Conservation (phyloP, 495 filamentous ascomycete genomes). For the Podospora conica region DNA sequence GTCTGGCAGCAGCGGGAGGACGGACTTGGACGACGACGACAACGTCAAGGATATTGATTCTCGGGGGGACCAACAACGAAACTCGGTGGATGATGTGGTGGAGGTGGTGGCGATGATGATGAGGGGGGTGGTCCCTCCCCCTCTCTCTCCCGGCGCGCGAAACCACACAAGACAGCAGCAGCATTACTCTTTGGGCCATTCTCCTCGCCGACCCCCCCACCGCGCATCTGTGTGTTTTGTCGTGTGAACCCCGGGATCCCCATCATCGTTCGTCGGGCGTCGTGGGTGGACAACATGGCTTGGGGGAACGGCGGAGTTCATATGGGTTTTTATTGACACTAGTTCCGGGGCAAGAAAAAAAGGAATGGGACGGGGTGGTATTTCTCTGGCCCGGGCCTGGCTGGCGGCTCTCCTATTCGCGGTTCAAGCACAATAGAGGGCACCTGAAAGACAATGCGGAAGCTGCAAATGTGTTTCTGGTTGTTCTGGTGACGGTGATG, state of each 20-base stretch:
- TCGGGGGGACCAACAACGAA: neutral
- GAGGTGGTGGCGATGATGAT: neutral
- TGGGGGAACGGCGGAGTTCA: constrained; percentile 9
- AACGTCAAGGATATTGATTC: neutral
- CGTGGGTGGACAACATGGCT: constrained; percentile 1
- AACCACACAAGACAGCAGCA: neutral
- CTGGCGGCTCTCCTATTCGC: neutral
- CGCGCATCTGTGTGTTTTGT: neutral
- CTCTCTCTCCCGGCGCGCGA: neutral
- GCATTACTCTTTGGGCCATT: constrained; percentile 6
- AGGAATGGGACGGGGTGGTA: neutral
- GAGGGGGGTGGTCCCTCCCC: neutral
- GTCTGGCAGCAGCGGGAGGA: neutral
- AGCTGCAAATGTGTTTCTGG: neutral
- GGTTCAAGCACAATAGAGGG: constrained; percentile 4
- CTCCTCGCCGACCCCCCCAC: neutral
- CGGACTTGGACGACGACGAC: neutral
- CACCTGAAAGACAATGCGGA: constrained; percentile 2
- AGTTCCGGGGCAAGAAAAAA: neutral
- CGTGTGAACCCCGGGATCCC: constrained; percentile 1
- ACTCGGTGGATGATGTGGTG: neutral
- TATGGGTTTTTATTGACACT: constrained; percentile 3
- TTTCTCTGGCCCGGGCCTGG: constrained; percentile 3
- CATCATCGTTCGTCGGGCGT: neutral
- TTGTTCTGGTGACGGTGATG: neutral